Evolutionary conservation across 495 filamentous ascomycete species (phyloP), one percentile per base, ranked within the genome.

Genomic region (Apodospora peruviana): DNA sequence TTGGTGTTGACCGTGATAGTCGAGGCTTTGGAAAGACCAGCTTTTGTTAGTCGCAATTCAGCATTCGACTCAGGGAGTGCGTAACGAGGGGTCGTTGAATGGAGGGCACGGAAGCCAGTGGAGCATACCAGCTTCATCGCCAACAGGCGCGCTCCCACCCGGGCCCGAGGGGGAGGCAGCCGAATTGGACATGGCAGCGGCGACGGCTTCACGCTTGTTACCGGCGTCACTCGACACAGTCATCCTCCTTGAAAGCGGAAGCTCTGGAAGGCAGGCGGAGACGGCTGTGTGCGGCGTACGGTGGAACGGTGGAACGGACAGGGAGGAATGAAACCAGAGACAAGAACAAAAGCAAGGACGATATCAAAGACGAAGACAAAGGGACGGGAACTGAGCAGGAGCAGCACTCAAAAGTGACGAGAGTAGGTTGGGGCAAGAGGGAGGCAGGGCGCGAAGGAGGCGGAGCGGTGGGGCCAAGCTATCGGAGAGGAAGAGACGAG

Each of bases 1-100:
- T 72, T 73, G 47, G 72, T 75, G 41, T 75, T 76, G 55, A 75
- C 73, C 56, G 72, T 76, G 45, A 76, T 75, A 16, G 70, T 70
- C 43, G 73, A 74, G 35, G 67, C 73, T 76, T 64, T 58, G 49
- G 47, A 50, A 19, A 38, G 39, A 27, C 21, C 38, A 47, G 32
- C 42, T 52, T 41, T 41, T 14, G 39, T 41, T 47, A 21, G 61
- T 61, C 45, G 43, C 8, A 21, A 18, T 29, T 38, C 36, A 63
- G 58, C 47, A 36, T 18, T 23, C 32, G 20, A 18, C 19, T 32
- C 25, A 7, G 17, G 19, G n/a, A 48, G 21, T 21, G 9, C 22
- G 1, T 4, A 17, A 35, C 4, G 8, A n/a, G 43, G 16, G n/a
- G 27, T 5, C 11, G 2, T 23, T 27, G 23, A 39, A 11, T 11